These are phyloP conservation scores for Heterobasidion annosum DNA, from an alignment of 1,284 basidiomycete genomes.

Conservation along the genomic window DNA sequence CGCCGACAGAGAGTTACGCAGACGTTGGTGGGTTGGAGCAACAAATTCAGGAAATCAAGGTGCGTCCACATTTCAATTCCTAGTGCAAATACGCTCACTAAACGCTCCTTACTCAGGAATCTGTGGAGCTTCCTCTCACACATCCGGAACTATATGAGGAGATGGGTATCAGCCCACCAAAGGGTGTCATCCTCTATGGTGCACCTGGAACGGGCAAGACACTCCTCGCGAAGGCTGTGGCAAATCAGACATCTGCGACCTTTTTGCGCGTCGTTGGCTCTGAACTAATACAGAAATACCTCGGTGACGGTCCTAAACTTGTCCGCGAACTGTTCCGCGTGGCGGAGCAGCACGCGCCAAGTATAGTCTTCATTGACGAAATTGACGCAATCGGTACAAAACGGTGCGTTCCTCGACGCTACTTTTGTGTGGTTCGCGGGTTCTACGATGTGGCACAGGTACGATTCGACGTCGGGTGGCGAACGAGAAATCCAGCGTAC, in stretches of 20 bases:
- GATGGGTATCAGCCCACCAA: conserved; percentile 99
- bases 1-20: conserved; percentile 97
- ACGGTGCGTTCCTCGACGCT: conserved; percentile 44
- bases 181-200: conserved; percentile 98
- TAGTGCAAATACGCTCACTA: neutral
- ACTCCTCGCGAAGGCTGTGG: conserved; percentile 95
- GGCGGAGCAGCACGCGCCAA: conserved; percentile 95
- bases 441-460: conserved; percentile 30
- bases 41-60: conserved; percentile 99
- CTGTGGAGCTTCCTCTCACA: conserved; percentile 95
- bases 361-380: conserved; percentile 99
- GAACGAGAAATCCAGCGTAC: conserved; percentile 99
- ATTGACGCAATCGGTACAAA: conserved; percentile 99
- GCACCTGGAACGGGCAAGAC: conserved; percentile 99
- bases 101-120: conserved; percentile 53
- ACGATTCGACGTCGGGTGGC: conserved; percentile 95
- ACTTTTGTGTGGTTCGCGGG: neutral
- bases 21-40: conserved; percentile 96
- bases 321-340: conserved; percentile 96
- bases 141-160: conserved; percentile 99
- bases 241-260: conserved; percentile 97
- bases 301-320: conserved; percentile 98
- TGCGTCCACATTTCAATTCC: conserved; percentile 19
- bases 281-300: conserved; percentile 98
- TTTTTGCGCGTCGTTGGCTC: conserved; percentile 98